Evolutionary conservation across 2,329 filamentous ascomycete genomes (phyloP).

Genomic region (Cladophialophora carrionii): DNA sequence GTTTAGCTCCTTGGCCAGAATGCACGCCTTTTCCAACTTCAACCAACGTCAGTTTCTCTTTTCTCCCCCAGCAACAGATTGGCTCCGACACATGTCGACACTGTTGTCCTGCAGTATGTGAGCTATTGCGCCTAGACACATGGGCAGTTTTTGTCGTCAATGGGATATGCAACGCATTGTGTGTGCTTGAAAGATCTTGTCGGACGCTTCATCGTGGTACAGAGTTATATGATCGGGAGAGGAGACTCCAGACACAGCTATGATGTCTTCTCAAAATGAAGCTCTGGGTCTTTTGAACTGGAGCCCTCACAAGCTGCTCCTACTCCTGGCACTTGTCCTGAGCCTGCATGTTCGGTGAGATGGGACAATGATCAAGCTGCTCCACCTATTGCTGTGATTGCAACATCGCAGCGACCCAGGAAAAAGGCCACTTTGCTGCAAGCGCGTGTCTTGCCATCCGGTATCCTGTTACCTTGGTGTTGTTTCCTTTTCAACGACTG

Average conservation of each 20-base stretch:
- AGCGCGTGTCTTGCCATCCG: not conserved
- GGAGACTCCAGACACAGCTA: not conserved
- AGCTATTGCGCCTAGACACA: not conserved
- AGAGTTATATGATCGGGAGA: not conserved
- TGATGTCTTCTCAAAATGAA: not conserved
- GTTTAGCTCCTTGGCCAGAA: slow-evolving; percentile 12
- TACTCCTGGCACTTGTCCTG: not conserved
- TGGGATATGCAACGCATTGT: no score
- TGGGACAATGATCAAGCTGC: not conserved
- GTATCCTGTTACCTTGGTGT: not conserved
- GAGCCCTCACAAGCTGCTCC: not conserved
- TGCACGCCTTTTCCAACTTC: slow-evolving; percentile 8
- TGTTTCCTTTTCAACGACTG: not conserved
- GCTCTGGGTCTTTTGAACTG: not conserved
- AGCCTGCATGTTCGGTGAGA: not conserved
- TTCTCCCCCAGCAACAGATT: not conserved
- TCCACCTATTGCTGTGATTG: not conserved
- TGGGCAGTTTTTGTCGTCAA: not conserved
- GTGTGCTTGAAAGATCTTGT: not conserved
- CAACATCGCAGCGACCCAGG: not conserved
- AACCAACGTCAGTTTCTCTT: not conserved
- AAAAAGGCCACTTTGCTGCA: not conserved
- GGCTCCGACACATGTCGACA: not conserved
- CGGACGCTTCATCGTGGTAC: not conserved
- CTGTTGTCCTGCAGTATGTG: not conserved